Base-by-base conservation (phyloP, 148 eudicot genomes). In the Chenopodium suecicum region DNA sequence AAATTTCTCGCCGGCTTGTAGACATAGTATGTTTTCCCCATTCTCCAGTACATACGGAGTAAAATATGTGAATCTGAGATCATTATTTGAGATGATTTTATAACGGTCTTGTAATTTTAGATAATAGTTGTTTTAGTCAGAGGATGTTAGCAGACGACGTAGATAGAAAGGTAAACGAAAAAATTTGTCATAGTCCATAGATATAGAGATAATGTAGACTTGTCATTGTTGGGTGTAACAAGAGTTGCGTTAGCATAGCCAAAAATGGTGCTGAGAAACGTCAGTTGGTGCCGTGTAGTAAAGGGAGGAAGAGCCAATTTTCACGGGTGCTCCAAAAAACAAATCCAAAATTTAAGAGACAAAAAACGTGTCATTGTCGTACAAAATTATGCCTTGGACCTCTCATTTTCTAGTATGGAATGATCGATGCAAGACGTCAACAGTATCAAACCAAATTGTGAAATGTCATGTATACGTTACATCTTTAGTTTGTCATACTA, bases 381-480 rank as follows among this genome's bases (percentile, higher is more conserved):
- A 82, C 80, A 76, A 58, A 56, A 41, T 46, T 41, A 54, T 34
- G 60, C 75, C 50, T 50, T 25, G 8, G 84, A 77, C 80, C 80
- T 76, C 80, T 82, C 76, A 76, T 76, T 82, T 76, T 82, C 84
- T 56, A 70, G 70, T 52, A 76, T 58, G 76, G 75, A 82, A 77
- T 76, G 84, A 82, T 82, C 63, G 70, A 82, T 77, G 70, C 76
- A 77, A 82, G 29, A 76, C 75, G 75, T 77, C 80, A 76, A 76
- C 32, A 76, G 34, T 76, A 48, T 82, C 80, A 82, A 82, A 76
- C 76, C 31, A 60, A 82, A 41, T 5, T 41, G 44, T 41, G 44
- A 41, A 41, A 76, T 63, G 69, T 82, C 80, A 16, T 81, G 48
- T 80, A 12, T 34, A 76, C 50, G 78, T 76, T 32, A 76, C 67